These are phyloP conservation scores for Thermomucor indicae-seudaticae DNA, from an alignment of 371 early-diverging fungal species.

Conservation along the genomic window DNA sequence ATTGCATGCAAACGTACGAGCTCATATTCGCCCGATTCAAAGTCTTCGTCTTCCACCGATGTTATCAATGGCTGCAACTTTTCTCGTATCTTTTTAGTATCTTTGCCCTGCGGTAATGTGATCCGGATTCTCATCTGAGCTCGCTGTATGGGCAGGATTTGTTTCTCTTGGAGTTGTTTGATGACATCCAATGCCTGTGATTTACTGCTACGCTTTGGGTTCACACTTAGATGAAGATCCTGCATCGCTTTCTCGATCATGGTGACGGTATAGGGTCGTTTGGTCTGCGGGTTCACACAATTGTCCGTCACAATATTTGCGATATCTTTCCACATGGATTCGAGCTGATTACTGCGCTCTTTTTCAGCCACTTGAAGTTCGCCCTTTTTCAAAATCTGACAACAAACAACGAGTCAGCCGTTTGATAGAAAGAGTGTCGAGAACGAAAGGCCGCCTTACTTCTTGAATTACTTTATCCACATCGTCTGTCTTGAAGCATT, in stretches of 20 bases:
- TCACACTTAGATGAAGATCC: conserved; percentile 87
- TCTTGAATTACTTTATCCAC: conserved; percentile 78
- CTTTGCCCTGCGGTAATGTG: conserved; percentile 70
- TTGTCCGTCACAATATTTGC: conserved; percentile 91
- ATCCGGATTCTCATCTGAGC: conserved; percentile 92
- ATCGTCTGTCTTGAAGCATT: conserved; percentile 88
- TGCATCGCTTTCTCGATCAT: conserved; percentile 97
- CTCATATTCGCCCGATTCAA: conserved; percentile 72
- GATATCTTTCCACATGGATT: conserved; percentile 82
- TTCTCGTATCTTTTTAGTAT: conserved; percentile 83
- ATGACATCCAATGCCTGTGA: conserved; percentile 90
- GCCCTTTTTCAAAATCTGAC: conserved; percentile 87
- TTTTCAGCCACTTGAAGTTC: conserved; percentile 95
- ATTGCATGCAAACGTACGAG: conserved; percentile 48
- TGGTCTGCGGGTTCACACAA: conserved; percentile 93
- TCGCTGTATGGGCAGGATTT: conserved; percentile 84
- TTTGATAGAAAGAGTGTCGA: not conserved
- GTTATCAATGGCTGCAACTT: conserved; percentile 67
- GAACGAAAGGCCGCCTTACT: conserved; percentile 29
- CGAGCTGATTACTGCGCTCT: conserved; percentile 86
- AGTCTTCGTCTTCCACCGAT: conserved; percentile 86
- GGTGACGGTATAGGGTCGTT: conserved; percentile 91
- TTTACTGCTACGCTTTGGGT: conserved; percentile 84
- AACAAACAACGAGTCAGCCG: too few species aligned
- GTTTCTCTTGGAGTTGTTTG: conserved; percentile 83